phyloP scores from a whole-genome alignment of 1,284 basidiomycete species.

The Boletus smithii region DNA sequence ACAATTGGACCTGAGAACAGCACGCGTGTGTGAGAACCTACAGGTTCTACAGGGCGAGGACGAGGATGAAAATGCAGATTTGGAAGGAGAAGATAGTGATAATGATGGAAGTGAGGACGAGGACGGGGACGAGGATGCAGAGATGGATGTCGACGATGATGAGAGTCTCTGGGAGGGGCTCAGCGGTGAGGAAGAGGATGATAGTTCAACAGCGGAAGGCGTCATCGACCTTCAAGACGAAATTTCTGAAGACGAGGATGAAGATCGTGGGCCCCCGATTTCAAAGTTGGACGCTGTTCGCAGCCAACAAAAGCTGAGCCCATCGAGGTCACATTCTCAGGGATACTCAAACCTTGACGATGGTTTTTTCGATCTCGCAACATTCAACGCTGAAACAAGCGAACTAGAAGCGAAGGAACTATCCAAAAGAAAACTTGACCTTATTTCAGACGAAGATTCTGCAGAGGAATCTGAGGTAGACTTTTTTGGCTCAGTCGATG shows the following conservation, averaged over 20 bases:
- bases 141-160: conserved; percentile 27
- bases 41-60: conserved; percentile 39
- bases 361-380: conserved; percentile 86
- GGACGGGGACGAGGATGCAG: conserved; percentile 16
- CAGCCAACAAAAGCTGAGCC: conserved; percentile 18
- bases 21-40: conserved; percentile 63
- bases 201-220: conserved; percentile 35
- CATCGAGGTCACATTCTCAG: conserved; percentile 24
- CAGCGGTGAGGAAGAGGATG: conserved; percentile 34
- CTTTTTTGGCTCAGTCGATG: conserved; percentile 66
- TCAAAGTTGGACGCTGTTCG: conserved; percentile 34
- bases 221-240: conserved; percentile 47
- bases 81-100: conserved; percentile 27
- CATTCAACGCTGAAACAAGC: conserved; percentile 88
- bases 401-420: conserved; percentile 69
- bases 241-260: conserved; percentile 42
- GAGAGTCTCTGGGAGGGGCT: conserved; percentile 32
- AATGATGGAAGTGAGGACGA: conserved; percentile 21
- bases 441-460: conserved; percentile 49
- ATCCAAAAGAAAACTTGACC: conserved; percentile 59
- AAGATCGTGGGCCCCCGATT: conserved; percentile 7
- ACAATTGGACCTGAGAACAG: conserved; percentile 79
- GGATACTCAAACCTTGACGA: conserved; percentile 78
- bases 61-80: conserved; percentile 13
- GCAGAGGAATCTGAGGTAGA: conserved; percentile 58